phyloP scores from a whole-genome alignment of 2,329 filamentous ascomycete genomes.

The Exophiala calicioides region DNA sequence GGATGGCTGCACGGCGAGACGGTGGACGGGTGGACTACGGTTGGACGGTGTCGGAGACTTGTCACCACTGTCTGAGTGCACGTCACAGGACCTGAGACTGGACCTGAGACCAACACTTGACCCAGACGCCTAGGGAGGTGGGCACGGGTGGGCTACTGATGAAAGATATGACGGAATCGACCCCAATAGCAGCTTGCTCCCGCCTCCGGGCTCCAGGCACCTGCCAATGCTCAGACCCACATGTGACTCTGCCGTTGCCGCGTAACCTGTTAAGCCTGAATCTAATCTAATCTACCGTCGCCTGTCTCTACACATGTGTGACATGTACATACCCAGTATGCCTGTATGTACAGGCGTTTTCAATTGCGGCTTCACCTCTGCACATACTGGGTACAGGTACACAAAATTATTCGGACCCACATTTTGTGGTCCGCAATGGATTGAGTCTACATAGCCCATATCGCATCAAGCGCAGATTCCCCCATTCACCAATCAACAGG shows the following conservation, averaged over 20 bases:
- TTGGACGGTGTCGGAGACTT: conserved; percentile 4
- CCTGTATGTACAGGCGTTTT: too few relatives aligned
- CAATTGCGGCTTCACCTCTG: too few relatives aligned
- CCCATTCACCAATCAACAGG: conserved; percentile 1
- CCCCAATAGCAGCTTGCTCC: neutral
- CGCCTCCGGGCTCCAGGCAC: neutral
- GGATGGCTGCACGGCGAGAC: too few relatives aligned
- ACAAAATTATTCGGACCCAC: neutral
- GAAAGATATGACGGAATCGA: neutral
- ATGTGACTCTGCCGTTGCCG: neutral
- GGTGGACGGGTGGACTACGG: conserved; percentile 18
- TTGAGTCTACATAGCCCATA: conserved; percentile 1
- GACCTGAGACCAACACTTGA: too few relatives aligned
- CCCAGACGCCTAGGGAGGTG: conserved; percentile 1
- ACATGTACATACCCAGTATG: too few relatives aligned
- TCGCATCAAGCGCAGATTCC: neutral
- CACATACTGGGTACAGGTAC: too few relatives aligned
- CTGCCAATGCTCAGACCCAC: conserved; percentile 3
- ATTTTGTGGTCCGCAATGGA: too few relatives aligned
- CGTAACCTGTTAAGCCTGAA: neutral
- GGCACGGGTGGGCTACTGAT: neutral
- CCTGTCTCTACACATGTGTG: too few relatives aligned
- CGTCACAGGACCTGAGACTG: too few relatives aligned
- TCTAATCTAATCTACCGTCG: too few relatives aligned
- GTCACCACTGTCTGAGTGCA: neutral